Evolutionary conservation across 2,329 filamentous ascomycete species (phyloP), one percentile per base, ranked within the genome.

Genomic region (Aureobasidium mangrovei): DNA sequence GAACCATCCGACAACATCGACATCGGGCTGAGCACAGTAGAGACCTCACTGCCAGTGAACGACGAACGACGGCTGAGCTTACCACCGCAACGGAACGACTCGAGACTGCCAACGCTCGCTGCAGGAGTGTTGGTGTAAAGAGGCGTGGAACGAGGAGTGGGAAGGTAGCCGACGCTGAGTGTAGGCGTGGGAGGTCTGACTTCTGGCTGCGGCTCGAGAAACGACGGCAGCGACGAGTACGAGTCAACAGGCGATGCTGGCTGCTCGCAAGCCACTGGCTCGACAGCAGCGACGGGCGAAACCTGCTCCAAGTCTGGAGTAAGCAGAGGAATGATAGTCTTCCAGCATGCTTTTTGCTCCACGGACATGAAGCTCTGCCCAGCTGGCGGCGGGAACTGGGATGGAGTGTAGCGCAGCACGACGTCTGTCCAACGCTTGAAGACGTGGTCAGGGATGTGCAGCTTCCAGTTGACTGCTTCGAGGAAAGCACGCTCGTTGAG

Each of bases 351-450:
- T 26, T 60, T 62, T 4, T 59, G 58, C 6, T 55, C 56, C 12
- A 51, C 55, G 10, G 56, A 48, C 3, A 46, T 32, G 18, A 59
- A 53, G 35, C 56, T 52, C 44, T 59, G 56, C 24, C 60, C 63
- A 38, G 65, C 61, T 36, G 64, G 59, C 7, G 65, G 57, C 57
- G 64, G 58, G 64, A 65, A 58, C 39, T 49, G 56, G 35, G 73
- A 73, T 24, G 89, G 87, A 10, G 86, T 91, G 64, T 90, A 86
- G 70, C 87, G 88, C 60, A 95, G 74, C 52, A 97, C 88, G 59
- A 96, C 85, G 59, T 95, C 88, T 42, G 89, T 91, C 93, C 93
- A 98, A 60, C 87, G 84, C 68, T 93, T 86, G 72, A 95, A 97
- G 7, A 88, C 80, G 3, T 85, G 79, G 61, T 96, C 90, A 0